Base-by-base conservation (phyloP, 2,329 filamentous ascomycete species). In the Sarocladium brachiariae region DNA sequence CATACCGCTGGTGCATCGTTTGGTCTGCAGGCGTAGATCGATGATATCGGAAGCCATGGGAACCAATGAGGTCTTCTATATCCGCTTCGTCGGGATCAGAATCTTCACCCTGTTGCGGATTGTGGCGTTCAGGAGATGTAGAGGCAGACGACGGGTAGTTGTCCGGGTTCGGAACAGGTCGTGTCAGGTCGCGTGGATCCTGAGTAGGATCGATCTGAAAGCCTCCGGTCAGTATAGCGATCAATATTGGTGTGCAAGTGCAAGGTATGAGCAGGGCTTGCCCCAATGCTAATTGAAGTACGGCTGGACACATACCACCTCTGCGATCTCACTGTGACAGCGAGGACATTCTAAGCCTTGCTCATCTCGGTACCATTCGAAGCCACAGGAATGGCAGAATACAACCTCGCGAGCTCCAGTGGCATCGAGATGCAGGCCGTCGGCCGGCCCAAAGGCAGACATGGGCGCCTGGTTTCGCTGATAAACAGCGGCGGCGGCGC, bases 321-420 rank as follows among this genome's bases (percentile, higher is more conserved):
- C 91, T 14, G 83, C 89, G 57, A 89, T 84, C 18, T 95, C 89
- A 33, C 83, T 82, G 3, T 76, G 64, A 64, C 93, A 99, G n/a
- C 71, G 67, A 14, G 90, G 89, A 63, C 93, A 99, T 14, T 70
- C 71, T 55, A 95, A 69, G 23, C 70, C 83, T 56, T 78, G 74
- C 55, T 86, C 78, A 53, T 88, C 80, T 53, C 81, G 75, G 61
- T 86, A 88, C 89, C 90, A 97, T 65, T 96, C 86, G 55, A 86
- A 71, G 49, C 77, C 66, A 70, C 93, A 97, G 53, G 77, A 71
- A 68, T 97, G 89, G 68, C 93, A 99, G 66, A 79, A 95, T 50
- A 96, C 84, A 56, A 92, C 80, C 63, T 95, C 87, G 55, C 81
- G 75, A 54, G 69, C 70, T 4, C 65, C 60, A 19, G 66, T 69